Base-by-base conservation (phyloP, 2,329 filamentous ascomycete species). In the Fusarium duplospermum region DNA sequence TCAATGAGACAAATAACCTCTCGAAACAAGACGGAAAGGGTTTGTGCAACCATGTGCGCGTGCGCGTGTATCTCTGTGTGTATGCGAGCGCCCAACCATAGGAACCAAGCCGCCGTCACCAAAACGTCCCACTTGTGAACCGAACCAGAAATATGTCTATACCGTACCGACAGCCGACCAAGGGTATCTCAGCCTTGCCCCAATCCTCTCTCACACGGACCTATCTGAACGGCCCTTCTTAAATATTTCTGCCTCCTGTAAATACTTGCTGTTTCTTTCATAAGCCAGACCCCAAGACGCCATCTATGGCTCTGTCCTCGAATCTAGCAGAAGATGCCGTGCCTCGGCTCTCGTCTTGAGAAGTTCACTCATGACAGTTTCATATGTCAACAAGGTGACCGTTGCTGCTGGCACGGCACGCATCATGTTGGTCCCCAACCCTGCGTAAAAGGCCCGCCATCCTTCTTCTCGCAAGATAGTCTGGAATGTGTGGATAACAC, bases 391-490 rank as follows among this genome's bases (percentile, higher is more conserved):
- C 93, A 99, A 97, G 4, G 96, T 99, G 29, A 97, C 98, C 79
- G 97, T 97, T 22, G 96, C 96, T 24, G 96, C 95, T 35, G 96
- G 96, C 14, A 99, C 93, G 9, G 96, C 96, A 66, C 96, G 90
- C 87, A 98, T 94, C 91, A 99, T 94, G 84, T 99, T 99, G 58
- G 96, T 98, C 40, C 96, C 96, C 87, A 99, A 94, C 38, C 96
- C 96, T 27, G 95, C 96, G 82, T 99, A 99, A 79, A 99, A 98
- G 4, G 96, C 96, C 71, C 93, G 89, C 95, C 96, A 98, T 8
- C 96, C 96, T 83, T 99, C 96, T 82, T 99, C 96, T 36, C 86
- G 87, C 40, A 98, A 85, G 70, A 99, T 98, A 4, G 92, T 95
- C 71, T 91, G 90, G 82, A 93, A 96, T 0, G 96, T 98, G 80